Conservation (phyloP, 2,329 filamentous ascomycete genomes). For the Pseudogymnoascus sp. region DNA sequence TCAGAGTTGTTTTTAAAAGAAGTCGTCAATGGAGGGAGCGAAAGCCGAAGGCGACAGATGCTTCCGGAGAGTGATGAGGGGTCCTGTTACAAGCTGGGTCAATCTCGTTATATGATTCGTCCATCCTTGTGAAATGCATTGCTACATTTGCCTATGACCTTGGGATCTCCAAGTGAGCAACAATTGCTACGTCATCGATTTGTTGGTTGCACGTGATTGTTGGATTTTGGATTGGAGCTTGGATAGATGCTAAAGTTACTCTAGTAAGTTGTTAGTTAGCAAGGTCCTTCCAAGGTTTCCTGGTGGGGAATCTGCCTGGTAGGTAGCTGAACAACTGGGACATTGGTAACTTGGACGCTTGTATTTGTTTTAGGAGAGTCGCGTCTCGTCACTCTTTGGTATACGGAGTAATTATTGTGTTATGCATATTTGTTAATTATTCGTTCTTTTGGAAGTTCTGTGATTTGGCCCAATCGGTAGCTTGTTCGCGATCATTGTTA, state of each 20-base stretch:
- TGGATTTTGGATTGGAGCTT: neutral
- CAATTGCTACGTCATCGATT: neutral
- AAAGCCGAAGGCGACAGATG: constrained; percentile 1
- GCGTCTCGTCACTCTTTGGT: neutral
- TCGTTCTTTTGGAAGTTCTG: neutral
- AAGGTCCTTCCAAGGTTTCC: constrained; percentile 7
- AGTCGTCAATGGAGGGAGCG: constrained; percentile 5
- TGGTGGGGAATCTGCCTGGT: neutral
- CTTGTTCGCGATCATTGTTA: neutral
- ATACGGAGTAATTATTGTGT: neutral
- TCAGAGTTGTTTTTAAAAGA: constrained; percentile 2
- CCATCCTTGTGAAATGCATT: neutral
- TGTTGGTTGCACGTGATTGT: neutral
- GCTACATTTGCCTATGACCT: constrained; percentile 6
- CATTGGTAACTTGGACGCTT: neutral
- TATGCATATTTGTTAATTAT: neutral
- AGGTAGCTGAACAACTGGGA: constrained; percentile 3
- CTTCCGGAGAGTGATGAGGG: constrained; percentile 5
- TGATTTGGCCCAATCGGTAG: neutral
- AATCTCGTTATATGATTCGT: constrained; percentile 3
- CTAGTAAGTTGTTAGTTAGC: constrained; percentile 8
- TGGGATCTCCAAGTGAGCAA: neutral
- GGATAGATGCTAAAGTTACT: neutral
- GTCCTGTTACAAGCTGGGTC: constrained; percentile 1
- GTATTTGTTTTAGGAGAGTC: neutral